phyloP scores from a whole-genome alignment of 2,329 filamentous ascomycete species.

The Pseudogymnoascus verrucosus region DNA sequence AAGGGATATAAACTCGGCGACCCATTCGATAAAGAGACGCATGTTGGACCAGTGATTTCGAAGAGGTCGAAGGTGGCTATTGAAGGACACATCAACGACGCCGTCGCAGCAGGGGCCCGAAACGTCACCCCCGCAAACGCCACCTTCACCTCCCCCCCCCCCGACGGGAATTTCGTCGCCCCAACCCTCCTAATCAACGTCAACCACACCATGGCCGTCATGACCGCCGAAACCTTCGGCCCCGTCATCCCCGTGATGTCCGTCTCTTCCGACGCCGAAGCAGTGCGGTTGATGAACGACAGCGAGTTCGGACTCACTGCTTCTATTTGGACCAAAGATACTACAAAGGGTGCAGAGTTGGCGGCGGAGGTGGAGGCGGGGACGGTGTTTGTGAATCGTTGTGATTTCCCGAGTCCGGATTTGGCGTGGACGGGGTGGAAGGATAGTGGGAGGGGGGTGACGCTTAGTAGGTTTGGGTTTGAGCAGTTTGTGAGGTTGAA shows the following conservation, averaged over 20 bases:
- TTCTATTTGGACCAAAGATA: conserved; percentile 95
- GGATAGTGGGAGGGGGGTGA: conserved; percentile 87
- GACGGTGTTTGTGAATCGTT: conserved; percentile 92
- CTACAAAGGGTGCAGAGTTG: conserved; percentile 63
- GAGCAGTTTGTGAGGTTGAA: conserved; percentile 95
- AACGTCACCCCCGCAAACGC: conserved; percentile 77
- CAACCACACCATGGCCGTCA: conserved; percentile 75
- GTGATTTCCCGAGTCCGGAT: conserved; percentile 89
- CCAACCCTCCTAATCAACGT: conserved; percentile 76
- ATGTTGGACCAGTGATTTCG: conserved; percentile 84
- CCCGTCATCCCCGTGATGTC: conserved; percentile 87
- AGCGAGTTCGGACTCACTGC: conserved; percentile 90
- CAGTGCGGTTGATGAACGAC: conserved; percentile 82
- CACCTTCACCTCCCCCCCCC: conserved; percentile 62
- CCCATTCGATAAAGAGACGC: conserved; percentile 68
- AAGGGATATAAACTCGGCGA: conserved; percentile 81
- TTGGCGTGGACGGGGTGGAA: conserved; percentile 98
- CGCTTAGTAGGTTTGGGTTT: conserved; percentile 81
- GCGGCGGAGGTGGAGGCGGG: conserved; percentile 80
- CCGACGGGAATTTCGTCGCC: conserved; percentile 81
- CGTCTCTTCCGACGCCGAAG: conserved; percentile 73
- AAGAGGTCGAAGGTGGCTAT: conserved; percentile 70
- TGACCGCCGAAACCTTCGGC: conserved; percentile 93
- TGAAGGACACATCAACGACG: conserved; percentile 71
- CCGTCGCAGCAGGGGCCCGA: conserved; percentile 72